Conservation (phyloP, 441 rosid genomes). For the Brassica hybrid region DNA sequence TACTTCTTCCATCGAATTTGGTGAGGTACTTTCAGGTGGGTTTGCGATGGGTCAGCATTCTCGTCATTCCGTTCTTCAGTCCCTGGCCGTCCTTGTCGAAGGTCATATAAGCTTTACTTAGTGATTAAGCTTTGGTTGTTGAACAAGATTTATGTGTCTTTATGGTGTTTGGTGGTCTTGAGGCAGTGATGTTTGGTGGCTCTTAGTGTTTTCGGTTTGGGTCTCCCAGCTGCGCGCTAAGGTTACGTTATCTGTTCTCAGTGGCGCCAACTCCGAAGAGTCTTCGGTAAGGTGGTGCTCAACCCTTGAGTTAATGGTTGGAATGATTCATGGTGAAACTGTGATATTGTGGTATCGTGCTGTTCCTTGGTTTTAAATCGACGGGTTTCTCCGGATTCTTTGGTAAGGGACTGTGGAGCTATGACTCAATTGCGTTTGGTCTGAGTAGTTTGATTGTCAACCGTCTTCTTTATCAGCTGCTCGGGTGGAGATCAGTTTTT, state of each 20-base stretch:
- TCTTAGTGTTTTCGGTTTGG: background rate
- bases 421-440: background rate
- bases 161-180: background rate
- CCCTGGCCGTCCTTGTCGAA: background rate
- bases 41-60: background rate
- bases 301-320: background rate
- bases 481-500: no score
- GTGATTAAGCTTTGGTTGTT: background rate
- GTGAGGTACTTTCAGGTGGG: background rate
- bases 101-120: background rate
- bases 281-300: background rate
- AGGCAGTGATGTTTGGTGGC: background rate
- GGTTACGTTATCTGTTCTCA: background rate
- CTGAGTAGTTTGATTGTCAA: background rate
- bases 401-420: background rate
- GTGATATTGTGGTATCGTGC: background rate
- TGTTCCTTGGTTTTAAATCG: background rate
- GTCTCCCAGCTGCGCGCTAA: background rate
- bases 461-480: no score
- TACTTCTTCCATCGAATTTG: background rate
- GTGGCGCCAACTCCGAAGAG: background rate
- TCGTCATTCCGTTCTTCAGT: background rate
- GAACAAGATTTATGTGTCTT: background rate
- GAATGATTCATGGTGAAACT: background rate
- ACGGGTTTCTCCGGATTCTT: background rate